Conservation (phyloP, 2,329 filamentous ascomycete species). For the Colletotrichum sp. region DNA sequence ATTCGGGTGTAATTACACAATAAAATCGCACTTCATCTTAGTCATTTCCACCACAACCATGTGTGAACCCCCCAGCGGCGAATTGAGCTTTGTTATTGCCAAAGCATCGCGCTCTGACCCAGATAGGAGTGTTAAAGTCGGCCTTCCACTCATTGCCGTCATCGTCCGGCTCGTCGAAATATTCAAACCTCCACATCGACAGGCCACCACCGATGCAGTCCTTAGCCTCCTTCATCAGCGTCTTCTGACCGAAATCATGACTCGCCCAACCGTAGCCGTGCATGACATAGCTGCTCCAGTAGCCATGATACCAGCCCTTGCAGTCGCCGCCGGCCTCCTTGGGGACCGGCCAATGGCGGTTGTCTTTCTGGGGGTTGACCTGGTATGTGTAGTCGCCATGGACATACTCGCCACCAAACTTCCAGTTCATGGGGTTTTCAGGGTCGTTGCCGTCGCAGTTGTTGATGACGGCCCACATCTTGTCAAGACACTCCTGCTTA, state of each 20-base stretch:
- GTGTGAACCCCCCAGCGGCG: not conserved
- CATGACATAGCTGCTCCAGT: slow-evolving; percentile 25
- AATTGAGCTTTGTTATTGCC: slow-evolving; percentile 11
- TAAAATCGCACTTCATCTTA: not conserved
- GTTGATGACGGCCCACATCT: slow-evolving; percentile 28
- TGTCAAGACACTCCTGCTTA: slow-evolving; percentile 25
- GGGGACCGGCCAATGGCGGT: slow-evolving; percentile 28
- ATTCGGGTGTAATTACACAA: not conserved
- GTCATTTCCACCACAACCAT: not conserved
- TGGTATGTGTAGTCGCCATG: slow-evolving; percentile 29
- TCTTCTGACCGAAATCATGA: slow-evolving; percentile 28
- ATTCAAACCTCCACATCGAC: slow-evolving; percentile 30
- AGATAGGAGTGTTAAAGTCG: slow-evolving; percentile 27
- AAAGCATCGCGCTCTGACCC: slow-evolving; percentile 24
- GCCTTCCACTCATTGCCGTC: slow-evolving; percentile 28
- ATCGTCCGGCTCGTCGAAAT: slow-evolving; percentile 26
- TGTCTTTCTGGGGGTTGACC: slow-evolving; percentile 22
- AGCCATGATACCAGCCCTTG: slow-evolving; percentile 25
- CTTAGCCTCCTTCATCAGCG: slow-evolving; percentile 23
- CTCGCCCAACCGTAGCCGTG: slow-evolving; percentile 27
- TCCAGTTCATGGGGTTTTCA: slow-evolving; percentile 35
- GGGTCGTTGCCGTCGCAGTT: slow-evolving; percentile 30
- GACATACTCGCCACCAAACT: slow-evolving; percentile 28
- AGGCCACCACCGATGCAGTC: slow-evolving; percentile 24
- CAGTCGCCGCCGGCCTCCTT: slow-evolving; percentile 24